Percentiles rank a stretch among this genome's conserved stretches.
Conservation (phyloP, 2,329 filamentous ascomycete genomes). For the Fusarium sp. region DNA sequence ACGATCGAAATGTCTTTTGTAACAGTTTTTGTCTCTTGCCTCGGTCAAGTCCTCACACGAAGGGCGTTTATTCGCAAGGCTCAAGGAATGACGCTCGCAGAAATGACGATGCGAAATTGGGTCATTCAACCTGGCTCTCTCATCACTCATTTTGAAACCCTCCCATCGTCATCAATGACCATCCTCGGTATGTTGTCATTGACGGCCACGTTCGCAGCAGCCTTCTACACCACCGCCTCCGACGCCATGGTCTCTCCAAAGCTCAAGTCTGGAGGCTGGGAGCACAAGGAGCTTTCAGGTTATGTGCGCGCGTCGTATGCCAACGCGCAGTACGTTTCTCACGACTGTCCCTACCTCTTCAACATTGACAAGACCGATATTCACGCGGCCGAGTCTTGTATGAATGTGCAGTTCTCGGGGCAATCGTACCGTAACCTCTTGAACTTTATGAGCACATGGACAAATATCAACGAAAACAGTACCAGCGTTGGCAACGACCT, state of each 20-base stretch:
- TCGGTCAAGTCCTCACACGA: conserved; percentile 77
- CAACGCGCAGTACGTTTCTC: conserved; percentile 64
- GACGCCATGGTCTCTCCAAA: conserved; percentile 78
- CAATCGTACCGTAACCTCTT: conserved; percentile 74
- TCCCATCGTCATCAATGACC: conserved; percentile 69
- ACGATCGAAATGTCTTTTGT: conserved; percentile 80
- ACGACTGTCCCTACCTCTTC: conserved; percentile 69
- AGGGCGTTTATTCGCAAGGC: conserved; percentile 68
- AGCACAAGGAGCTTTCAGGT: conserved; percentile 60
- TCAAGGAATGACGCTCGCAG: conserved; percentile 73
- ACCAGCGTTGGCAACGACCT: conserved; percentile 54
- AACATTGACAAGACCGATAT: conserved; percentile 49
- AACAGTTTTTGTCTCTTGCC: conserved; percentile 75
- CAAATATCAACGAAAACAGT: conserved; percentile 53
- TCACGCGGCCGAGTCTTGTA: conserved; percentile 62
- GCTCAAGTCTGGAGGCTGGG: conserved; percentile 65
- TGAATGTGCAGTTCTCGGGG: conserved; percentile 73
- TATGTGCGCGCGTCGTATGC: conserved; percentile 68
- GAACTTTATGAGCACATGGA: conserved; percentile 66
- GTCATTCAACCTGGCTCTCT: conserved; percentile 75
- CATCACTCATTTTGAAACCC: conserved; percentile 70
- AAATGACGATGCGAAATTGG: conserved; percentile 79
- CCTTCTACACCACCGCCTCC: conserved; percentile 79
- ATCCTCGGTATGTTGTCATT: conserved; percentile 70
- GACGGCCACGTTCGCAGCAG: conserved; percentile 68